These are phyloP conservation scores for Arthrobotrys entomopaga DNA, from an alignment of 2,329 filamentous ascomycete species.

Conservation along the genomic window DNA sequence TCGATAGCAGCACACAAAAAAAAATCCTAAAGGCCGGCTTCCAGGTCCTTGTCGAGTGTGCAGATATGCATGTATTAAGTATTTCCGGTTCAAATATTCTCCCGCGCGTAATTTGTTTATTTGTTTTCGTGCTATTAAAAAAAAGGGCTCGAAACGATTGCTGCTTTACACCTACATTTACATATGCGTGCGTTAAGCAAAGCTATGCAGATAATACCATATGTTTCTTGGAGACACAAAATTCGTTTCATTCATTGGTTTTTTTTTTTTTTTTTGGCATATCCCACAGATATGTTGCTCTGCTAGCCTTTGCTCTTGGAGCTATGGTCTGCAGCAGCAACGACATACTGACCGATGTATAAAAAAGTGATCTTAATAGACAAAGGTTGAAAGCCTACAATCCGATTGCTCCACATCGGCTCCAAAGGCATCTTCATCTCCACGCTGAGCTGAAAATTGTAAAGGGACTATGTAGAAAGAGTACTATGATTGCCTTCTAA, in stretches of 20 bases:
- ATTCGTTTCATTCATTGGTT: no score
- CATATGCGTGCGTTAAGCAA: no score
- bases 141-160: constrained; percentile 40
- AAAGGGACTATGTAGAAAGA: neutral
- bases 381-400: constrained; percentile 51
- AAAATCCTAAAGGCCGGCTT: constrained; percentile 35
- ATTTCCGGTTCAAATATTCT: constrained; percentile 54
- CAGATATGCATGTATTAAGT: constrained; percentile 35
- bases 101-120: constrained; percentile 40
- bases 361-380: constrained; percentile 55
- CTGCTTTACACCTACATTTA: constrained; percentile 33
- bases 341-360: constrained; percentile 48
- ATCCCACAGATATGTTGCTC: constrained; percentile 2
- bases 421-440: constrained; percentile 2
- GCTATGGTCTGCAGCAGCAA: constrained; percentile 28
- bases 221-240: constrained; percentile 7
- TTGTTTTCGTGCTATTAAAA: constrained; percentile 1
- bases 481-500: no score
- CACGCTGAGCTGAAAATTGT: constrained; percentile 35
- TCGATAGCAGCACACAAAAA: constrained; percentile 21
- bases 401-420: constrained; percentile 26
- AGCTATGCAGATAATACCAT: constrained; percentile 1
- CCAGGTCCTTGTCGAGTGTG: constrained; percentile 26
- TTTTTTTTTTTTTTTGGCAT: constrained; percentile 40
- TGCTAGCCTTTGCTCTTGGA: constrained; percentile 5